Evolutionary conservation across 768 basidiomycete genomes (phyloP), one percentile per base, ranked within the genome.

Genomic region (Boletus sp.): DNA sequence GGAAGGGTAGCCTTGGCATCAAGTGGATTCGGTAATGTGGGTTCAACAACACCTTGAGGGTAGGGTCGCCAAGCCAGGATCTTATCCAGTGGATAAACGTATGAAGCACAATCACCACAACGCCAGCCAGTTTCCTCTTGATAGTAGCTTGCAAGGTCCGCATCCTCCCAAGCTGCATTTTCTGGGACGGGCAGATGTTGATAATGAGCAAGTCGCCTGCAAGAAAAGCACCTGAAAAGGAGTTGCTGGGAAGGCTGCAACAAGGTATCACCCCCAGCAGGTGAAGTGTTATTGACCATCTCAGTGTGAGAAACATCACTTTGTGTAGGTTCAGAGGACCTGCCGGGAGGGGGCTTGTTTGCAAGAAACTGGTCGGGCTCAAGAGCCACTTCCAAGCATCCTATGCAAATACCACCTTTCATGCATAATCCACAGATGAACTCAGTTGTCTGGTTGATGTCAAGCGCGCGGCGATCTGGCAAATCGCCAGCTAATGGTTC

Each of bases 1-100:
- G 90, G 91, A 15, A 95, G 77, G 33, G 74, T 62, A 25, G 74
- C 67, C 67, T 85, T 93, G 67, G 77, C 77, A 58, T 83, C 72
- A 0, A 80, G 75, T 3, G 72, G 62, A 49, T 79, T 72, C 7
- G 72, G 64, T 29, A 62, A 71, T 25, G 72, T 55, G 3, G 82
- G 75, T 63, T 91, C 87, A 8, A 77, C 68, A 17, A 83, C 87
- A 55, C 79, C 77, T 1, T 79, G 70, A 25, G 92, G 90, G 64
- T 83, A 88, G 5, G 91, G 88, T 29, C 93, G 79, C 95, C 95
- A 97, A 2, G 93, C 95, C 39, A 97, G 76, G 58, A 98, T 90
- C 71, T 88, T 88, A 68, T 95, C 92, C 13, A 93, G 70, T 9
- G 73, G 68, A 65, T 85, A 87, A 14, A 74, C 75, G 65, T 79